Base-by-base conservation (phyloP, 208 protist species). In the Crithidia expoeki region DNA sequence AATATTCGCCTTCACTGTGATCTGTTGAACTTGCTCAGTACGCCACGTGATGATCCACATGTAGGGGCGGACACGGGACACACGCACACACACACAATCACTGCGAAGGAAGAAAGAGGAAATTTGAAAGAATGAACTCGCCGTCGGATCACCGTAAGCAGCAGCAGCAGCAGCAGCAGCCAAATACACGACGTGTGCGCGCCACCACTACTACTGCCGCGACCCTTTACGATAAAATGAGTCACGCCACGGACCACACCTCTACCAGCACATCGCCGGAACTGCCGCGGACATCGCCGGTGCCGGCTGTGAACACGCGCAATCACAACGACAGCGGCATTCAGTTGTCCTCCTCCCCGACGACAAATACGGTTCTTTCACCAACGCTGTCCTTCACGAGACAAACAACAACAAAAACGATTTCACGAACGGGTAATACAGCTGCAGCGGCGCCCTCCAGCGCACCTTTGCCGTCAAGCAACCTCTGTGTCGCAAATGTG, bases 141-240 rank as follows among this genome's bases (percentile, higher is more conserved):
- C 25, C 57, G 38, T 27, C 38, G 1, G n/a, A 32, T 25, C 25
- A 62, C 11, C 30, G 23, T 34, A 33, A 36, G 21, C 28, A 42
- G 51, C 56, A 60, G 4, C 46, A 36, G 0, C 51, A 38, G 44
- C 55, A 60, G 55, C 55, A 38, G 33, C 55, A 60, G 47, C 21
- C 16, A 14, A 19, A 4, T 62, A 38, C 38, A 17, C 58, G 42
- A 2, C 58, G 44, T 6, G 33, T 23, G 42, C 42, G 58, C 17
- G 10, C 42, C 58, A 40, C 25, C 58, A 33, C 25, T 25, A 21
- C 58, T 19, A 34, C 58, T 21, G 58, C 58, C 11, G 58, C 58
- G 2, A 44, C 58, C 25, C 58, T 64, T 5, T 64, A 40, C 58
- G 42, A 38, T 12, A 44, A 64, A 16, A 64, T 64, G 58, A 52